phyloP scores from a whole-genome alignment of 306 rosid genomes.

The Acacia crassicarpa region DNA sequence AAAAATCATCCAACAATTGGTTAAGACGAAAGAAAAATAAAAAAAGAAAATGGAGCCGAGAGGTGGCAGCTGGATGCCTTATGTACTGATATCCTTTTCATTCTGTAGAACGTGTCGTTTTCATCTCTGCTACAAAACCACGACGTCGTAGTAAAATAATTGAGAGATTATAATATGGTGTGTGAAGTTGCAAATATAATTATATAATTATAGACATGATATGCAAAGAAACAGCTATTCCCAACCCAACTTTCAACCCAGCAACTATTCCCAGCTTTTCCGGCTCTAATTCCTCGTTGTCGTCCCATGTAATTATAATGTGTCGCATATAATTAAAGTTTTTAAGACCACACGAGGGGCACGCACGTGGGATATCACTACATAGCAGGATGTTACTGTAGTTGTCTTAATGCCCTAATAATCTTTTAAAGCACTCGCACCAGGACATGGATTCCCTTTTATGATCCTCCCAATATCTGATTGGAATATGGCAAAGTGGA shows the following conservation, averaged over 20 bases:
- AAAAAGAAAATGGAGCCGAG: neutral
- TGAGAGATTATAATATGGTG: too few relatives aligned
- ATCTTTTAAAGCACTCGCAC: conserved; percentile 41
- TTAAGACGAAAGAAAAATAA: neutral
- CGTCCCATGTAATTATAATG: conserved; percentile 28
- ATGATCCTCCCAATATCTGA: conserved; percentile 13
- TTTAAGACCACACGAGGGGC: conserved; percentile 31
- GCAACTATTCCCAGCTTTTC: conserved; percentile 49
- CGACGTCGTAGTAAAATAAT: conserved; percentile 3
- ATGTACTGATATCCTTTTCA: neutral
- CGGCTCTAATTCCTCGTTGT: conserved; percentile 76
- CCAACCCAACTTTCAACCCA: conserved; percentile 30
- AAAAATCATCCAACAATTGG: conserved; percentile 23
- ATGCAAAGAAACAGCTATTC: conserved; percentile 38
- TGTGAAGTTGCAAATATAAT: neutral
- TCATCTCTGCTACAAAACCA: conserved; percentile 17
- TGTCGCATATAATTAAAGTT: conserved; percentile 36
- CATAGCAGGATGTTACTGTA: conserved; percentile 5
- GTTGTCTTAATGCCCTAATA: neutral
- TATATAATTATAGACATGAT: neutral
- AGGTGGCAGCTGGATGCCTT: conserved; percentile 35
- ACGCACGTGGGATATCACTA: conserved; percentile 48
- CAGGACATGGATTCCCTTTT: conserved; percentile 74
- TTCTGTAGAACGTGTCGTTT: conserved; percentile 37
- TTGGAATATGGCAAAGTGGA: conserved; percentile 40